Base-by-base conservation (phyloP, 2,329 filamentous ascomycete genomes). In the Aspergillus latus region DNA sequence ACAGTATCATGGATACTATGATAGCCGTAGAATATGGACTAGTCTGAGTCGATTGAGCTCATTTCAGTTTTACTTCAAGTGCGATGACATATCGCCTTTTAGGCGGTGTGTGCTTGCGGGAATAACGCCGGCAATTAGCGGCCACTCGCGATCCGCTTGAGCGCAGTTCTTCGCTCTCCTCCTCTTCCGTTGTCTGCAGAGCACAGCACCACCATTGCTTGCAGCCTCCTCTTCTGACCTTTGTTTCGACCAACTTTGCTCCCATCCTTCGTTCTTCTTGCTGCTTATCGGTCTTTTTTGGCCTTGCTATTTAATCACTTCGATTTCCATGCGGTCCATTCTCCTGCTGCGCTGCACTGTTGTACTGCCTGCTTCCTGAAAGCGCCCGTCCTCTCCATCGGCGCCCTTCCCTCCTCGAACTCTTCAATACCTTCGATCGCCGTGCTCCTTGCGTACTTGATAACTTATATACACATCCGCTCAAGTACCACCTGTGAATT, bases 311-410 rank as follows among this genome's bases (percentile, higher is more conserved):
- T 50, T 55, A 64, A 59, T 54, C 53, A 59, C 56, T 57, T 60
- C 62, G 13, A 66, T 44, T 55, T 62, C 66, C 66, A 72, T 73
- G 72, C 69, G 66, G 65, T 61, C 63, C 61, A 58, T 61, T 59
- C 63, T 66, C 58, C 64, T 64, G 63, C 69, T 61, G 63, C 67
- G 60, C 64, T 67, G 55, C 64, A 63, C 65, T 59, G 59, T 72
- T 64, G 64, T 69, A 60, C 65, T 67, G 66, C 68, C 68, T 66
- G 64, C 68, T 66, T 72, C 64, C 54, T 72, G 59, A 60, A 34
- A 69, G 62, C 61, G 62, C 64, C 63, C 59, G 57, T 58, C 51
- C 52, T 53, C 52, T 49, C 63, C 50, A 3, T 37, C 49, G 46
- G 49, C 49, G 26, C 47, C 57, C 21, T 47, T 28, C 54, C 39